A percentile compares a stretch with the other conserved stretches of the same genome.
Evolutionary conservation across 2,329 filamentous ascomycete species (phyloP).

Genomic region (Alternaria ventricosa): DNA sequence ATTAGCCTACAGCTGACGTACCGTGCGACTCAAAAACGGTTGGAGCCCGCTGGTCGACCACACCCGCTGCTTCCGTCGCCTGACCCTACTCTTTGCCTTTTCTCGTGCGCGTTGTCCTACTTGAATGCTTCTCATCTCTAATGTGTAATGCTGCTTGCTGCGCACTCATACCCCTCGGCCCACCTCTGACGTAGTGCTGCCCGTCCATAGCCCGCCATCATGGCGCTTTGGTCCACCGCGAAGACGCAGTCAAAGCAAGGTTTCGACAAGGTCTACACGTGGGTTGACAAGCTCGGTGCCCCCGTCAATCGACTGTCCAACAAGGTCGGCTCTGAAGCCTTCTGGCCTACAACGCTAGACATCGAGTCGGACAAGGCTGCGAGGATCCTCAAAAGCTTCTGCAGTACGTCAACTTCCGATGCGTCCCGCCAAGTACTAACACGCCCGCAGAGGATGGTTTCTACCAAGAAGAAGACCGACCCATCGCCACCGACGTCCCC

Average conservation of each 20-base stretch:
- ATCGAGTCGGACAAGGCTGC: conserved; percentile 92
- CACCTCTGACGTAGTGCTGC: conserved; percentile 15
- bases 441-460: conserved; percentile 67
- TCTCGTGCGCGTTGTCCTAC: conserved; percentile 13
- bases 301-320: conserved; percentile 84
- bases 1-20: conserved; percentile 33
- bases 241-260: conserved; percentile 50
- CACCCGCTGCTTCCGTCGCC: conserved; percentile 21
- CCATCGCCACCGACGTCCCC: conserved; percentile 56
- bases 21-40: conserved; percentile 28
- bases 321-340: conserved; percentile 80
- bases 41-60: conserved; percentile 28
- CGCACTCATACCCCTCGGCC: conserved; percentile 26
- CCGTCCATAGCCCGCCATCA: conserved; percentile 14
- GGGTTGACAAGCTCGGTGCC: conserved; percentile 71
- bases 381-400: conserved; percentile 87
- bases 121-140: conserved; percentile 19
- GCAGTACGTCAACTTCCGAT: conserved; percentile 66
- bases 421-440: conserved; percentile 21
- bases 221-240: conserved; percentile 45
- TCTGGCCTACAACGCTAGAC: conserved; percentile 85
- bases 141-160: conserved; percentile 29
- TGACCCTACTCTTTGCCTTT: conserved; percentile 15
- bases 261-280: conserved; percentile 75
- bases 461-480: conserved; percentile 63